phyloP scores from a whole-genome alignment of 2,329 filamentous ascomycete genomes.

The Sphaerostilbella broomeana region DNA sequence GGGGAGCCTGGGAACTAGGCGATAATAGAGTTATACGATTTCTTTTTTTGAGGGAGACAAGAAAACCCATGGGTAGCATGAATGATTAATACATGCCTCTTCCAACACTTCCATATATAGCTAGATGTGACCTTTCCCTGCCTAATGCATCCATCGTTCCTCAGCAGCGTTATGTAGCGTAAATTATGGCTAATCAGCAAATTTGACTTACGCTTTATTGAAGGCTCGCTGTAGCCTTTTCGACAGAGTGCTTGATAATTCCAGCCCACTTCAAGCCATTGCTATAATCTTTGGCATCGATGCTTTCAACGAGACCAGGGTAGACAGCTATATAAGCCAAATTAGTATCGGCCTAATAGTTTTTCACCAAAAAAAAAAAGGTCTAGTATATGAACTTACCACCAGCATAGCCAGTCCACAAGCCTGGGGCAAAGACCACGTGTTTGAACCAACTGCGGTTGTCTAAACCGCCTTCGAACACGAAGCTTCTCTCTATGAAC shows the following conservation, averaged over 20 bases:
- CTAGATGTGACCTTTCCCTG: too few species aligned
- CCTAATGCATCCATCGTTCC: too few species aligned
- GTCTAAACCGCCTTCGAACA: slow-evolving; percentile 71
- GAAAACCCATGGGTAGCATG: too few species aligned
- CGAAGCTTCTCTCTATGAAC: slow-evolving; percentile 70
- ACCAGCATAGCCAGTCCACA: slow-evolving; percentile 88
- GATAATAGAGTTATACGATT: too few species aligned
- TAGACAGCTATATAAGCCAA: slow-evolving; percentile 43
- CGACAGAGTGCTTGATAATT: slow-evolving; percentile 49
- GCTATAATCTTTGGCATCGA: slow-evolving; percentile 51
- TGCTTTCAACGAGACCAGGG: slow-evolving; percentile 56
- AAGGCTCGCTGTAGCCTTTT: slow-evolving; percentile 38
- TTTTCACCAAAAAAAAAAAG: not conserved
- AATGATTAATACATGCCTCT: too few species aligned
- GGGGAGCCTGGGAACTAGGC: too few species aligned
- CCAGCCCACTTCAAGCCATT: slow-evolving; percentile 53
- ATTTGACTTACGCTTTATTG: slow-evolving; percentile 15
- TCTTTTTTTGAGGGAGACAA: too few species aligned
- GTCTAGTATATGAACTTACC: slow-evolving; percentile 36
- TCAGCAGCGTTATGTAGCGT: too few species aligned
- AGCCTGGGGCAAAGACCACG: slow-evolving; percentile 82
- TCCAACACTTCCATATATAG: too few species aligned
- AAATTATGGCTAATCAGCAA: too few species aligned
- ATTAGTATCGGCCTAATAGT: too few species aligned
- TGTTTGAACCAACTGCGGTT: slow-evolving; percentile 87